Base-by-base conservation (phyloP, 371 early-diverging fungal genomes). In the Batkoa obscura region DNA sequence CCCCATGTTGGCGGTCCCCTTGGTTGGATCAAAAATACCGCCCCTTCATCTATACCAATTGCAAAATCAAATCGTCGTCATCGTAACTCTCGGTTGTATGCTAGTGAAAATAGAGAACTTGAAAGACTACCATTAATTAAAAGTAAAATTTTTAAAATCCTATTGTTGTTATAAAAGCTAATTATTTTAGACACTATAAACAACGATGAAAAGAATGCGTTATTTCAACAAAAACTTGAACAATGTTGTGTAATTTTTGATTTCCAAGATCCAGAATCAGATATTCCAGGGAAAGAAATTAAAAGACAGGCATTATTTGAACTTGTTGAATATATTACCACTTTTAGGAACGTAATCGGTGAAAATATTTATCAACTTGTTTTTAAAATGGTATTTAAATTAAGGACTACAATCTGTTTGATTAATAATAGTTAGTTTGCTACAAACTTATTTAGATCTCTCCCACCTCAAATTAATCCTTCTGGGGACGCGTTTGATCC, bases 401-500 rank as follows among this genome's bases (percentile, higher is more conserved):
- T 15, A 4, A 8, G 13, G 3, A n/a, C 3, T 38, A 37, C 2
- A 12, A n/a, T 13, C 12, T 5, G 5, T 31, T 17, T 31, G 9
- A 23, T 12, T 50, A 50, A 13, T 33, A 23, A 17, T 50, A 9
- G 12, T 43, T 68, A 90, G 91, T 87, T 91, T 72, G 71, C 87
- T 46, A 67, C 78, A 8, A 96, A 96, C 70, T 71, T 94, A 37
- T 94, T 96, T 69, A 76, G 97, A 46, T 83, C 93, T 1, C 85
- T 95, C 32, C 90, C 95, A 0, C 94, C 97, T 2, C 90, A 86
- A 64, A 80, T 84, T 34, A 86, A 88, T 62, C 84, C 87, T 13
- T 75, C 76, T 12, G 91, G 88, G 42, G 94, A 94, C 59, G 91
- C 88, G 0, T 94, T 86, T 62, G 98, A 97, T 68, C 94, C 94